Evolutionary conservation across 169 alveolate species (phyloP).

Genomic region (Plasmodium vinckei): DNA sequence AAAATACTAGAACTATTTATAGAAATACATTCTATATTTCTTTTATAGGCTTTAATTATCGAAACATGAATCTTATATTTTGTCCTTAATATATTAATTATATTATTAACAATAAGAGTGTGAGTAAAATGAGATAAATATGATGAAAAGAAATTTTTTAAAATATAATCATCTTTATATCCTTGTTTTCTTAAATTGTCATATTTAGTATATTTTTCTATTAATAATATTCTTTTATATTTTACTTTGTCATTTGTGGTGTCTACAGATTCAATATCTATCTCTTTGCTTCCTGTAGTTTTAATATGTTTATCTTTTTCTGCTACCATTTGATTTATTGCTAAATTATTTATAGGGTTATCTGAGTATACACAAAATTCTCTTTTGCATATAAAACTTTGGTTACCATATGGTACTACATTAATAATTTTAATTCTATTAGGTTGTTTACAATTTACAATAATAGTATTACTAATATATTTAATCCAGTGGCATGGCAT

Average conservation of each 20-base stretch:
- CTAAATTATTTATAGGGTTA: background rate
- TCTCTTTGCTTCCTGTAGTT: background rate
- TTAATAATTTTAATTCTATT: background rate
- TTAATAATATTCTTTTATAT: constrained; percentile 50
- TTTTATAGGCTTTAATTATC: constrained; percentile 43
- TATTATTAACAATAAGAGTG: constrained; percentile 62
- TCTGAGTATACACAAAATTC: background rate
- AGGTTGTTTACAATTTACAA: constrained; percentile 5
- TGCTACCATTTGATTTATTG: background rate
- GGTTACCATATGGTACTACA: constrained; percentile 6
- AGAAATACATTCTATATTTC: constrained; percentile 42
- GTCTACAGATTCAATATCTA: background rate
- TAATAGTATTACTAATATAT: constrained; percentile 8
- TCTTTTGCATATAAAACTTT: background rate
- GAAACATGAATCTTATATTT: constrained; percentile 51
- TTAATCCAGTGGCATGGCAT: constrained; percentile 31
- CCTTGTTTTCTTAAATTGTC: constrained; percentile 58
- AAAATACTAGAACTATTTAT: constrained; percentile 66
- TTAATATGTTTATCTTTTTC: background rate
- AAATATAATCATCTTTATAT: constrained; percentile 50
- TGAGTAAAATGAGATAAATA: constrained; percentile 70
- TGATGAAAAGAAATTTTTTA: constrained; percentile 27
- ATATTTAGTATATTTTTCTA: constrained; percentile 67
- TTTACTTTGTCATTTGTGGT: background rate
- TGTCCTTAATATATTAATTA: constrained; percentile 36